Evolutionary conservation across 805 yeast species (phyloP), one percentile per base, ranked within the genome.

Genomic region (Ogataea paraovalis): DNA sequence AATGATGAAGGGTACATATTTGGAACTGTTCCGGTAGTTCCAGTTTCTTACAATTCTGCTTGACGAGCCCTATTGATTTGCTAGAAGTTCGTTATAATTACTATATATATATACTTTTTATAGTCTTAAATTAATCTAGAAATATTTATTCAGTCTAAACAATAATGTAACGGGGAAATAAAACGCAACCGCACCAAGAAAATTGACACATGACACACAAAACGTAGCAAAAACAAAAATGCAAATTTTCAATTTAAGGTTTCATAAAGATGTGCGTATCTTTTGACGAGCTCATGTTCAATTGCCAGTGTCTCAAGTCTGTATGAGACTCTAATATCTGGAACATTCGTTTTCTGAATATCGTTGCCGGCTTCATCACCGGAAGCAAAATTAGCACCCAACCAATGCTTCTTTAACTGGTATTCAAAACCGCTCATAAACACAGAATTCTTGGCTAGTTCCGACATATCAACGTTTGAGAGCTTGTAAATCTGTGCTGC

Each of bases 401-500:
- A 71, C 99, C 99, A 94, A 64, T 92, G 98, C 58, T 76, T 78
- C 68, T 94, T 94, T 59, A 94, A 76, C 43, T 75, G 75, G 51
- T 82, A 77, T 67, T 94, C 99, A 80, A 91, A 94, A 0, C 99
- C 99, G 61, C 95, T 84, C 74, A 92, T 97, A 50, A 76, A 66
- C 3, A 94, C 98, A 0, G 98, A 91, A 67, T 92, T 91, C 54
- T 82, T 77, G 0, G 99, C 99, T 57, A 94, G 73, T 65, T 94
- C 99, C 64, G 98, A 91, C 95, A 94, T 89, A 67, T 94, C 99
- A 28, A 92, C 98, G 52, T 89, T 82, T 0, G 96, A 88, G 38
- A 94, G 75, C 64, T 94, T 90, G 74, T 91, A 94, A 56, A 94
- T 94, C 68, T 94, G 98, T 0, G 97, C 98, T 6, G 99, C 99